phyloP scores from a whole-genome alignment of 306 rosid genomes.

The Cyamopsis tetragonoloba region DNA sequence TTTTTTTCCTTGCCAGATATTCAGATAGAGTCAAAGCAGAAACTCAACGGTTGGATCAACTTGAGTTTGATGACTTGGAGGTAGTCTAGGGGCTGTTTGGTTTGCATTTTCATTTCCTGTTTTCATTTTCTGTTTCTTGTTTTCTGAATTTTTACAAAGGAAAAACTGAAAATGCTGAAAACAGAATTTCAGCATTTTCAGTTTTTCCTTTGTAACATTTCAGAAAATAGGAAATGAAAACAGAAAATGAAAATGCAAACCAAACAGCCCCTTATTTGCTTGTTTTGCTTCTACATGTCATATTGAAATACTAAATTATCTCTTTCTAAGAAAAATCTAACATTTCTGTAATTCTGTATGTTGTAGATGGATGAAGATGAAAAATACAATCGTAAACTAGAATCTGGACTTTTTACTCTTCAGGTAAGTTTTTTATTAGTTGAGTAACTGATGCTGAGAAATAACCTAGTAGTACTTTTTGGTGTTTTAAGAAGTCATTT shows the following conservation, averaged over 20 bases:
- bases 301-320: neutral
- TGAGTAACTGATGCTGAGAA: neutral
- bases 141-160: too few species aligned
- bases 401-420: constrained; percentile 94
- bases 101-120: too few species aligned
- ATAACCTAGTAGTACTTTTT: neutral
- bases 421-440: constrained; percentile 52
- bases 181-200: too few species aligned
- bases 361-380: constrained; percentile 91
- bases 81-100: too few species aligned
- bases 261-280: too few species aligned
- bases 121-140: too few species aligned
- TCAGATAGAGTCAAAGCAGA: constrained; percentile 81
- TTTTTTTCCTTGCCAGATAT: constrained; percentile 51
- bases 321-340: neutral
- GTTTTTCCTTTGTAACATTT: too few species aligned
- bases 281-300: neutral
- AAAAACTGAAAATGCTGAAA: too few species aligned
- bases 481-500: neutral
- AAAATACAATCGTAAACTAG: constrained; percentile 84
- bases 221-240: too few species aligned
- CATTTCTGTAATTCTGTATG: constrained; percentile 23
- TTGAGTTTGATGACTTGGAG: constrained; percentile 87
- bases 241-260: too few species aligned
- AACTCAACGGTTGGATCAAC: constrained; percentile 59